Conservation (phyloP, 2,329 filamentous ascomycete species). For the Aspergillus ibericus region DNA sequence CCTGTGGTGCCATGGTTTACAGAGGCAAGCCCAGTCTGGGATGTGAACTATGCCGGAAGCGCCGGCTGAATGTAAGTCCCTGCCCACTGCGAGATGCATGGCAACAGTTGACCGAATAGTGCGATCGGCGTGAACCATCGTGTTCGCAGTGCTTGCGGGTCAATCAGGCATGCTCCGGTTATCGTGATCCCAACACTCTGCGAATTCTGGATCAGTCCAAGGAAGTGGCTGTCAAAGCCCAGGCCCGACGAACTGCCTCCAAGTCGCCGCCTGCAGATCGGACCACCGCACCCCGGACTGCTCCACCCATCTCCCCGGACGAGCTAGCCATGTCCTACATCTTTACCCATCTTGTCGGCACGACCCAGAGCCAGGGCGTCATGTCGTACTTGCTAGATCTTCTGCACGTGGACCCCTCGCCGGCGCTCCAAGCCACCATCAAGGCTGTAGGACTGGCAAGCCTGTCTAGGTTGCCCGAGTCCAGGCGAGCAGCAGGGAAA, state of each 20-base stretch:
- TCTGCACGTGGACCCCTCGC: conserved; percentile 7
- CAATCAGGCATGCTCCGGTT: conserved; percentile 16
- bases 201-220: conserved; percentile 18
- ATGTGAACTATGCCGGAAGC: conserved; percentile 15
- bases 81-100: background rate
- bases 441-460: conserved; percentile 15
- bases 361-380: conserved; percentile 4
- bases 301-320: conserved; percentile 4
- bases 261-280: background rate
- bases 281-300: background rate
- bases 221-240: conserved; percentile 14
- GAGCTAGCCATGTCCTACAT: conserved; percentile 10
- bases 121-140: conserved; percentile 18
- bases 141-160: conserved; percentile 18
- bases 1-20: conserved; percentile 12
- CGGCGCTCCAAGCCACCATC: conserved; percentile 11
- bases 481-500: conserved; percentile 2
- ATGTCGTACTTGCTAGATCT: conserved; percentile 11
- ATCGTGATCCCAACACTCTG: conserved; percentile 14
- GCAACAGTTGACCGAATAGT: conserved; percentile 8
- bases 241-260: background rate
- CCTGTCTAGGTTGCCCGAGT: conserved; percentile 10
- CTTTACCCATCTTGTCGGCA: conserved; percentile 15
- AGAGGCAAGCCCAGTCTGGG: conserved; percentile 15
- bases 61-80: conserved; percentile 14